Base-by-base conservation (phyloP, 257 asterid species). In the Primulina huaijiensis region DNA sequence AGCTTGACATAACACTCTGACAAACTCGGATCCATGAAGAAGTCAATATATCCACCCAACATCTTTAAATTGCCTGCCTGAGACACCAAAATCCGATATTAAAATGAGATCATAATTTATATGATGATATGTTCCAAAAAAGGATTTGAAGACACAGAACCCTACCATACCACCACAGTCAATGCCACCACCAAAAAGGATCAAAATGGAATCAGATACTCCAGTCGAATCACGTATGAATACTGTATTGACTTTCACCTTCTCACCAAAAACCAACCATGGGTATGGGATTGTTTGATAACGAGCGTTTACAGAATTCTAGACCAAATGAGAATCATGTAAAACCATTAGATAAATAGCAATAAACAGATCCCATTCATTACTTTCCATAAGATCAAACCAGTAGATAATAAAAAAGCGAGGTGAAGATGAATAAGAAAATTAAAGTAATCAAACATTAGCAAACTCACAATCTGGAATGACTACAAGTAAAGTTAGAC, bases 281-380 rank as follows among this genome's bases (percentile, higher is more conserved):
- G 99, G 99, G 81, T 85, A 87, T 27, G 87, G 88, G 75, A 93
- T 93, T 9, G 92, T 90, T 80, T 93, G 97, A 82, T 93, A 90
- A 40, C 97, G 97, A 46, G 97, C 96, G 84, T 93, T 93, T 74
- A 93, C 99, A 46, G 99, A 93, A 76, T 90, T 93, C 99, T 93
- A 95, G 61, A 79, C 31, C 56, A 84, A 69, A 72, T 33, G 52
- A 72, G 23, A 23, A 65, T 40, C 35, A 55, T 30, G 30, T 56
- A 78, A 70, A 46, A 72, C 57, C 40, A 46, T 72, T 52, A 72
- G 68, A 33, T 64, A 67, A 31, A 69, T 35, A 70, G 65, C 74
- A 76, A 75, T 66, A 38, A 35, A 43, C 60, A 43, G 55, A 30
- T 70, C 38, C 35, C 72, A 60, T 35, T 72, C 56, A 33, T 50